A percentile compares a stretch with the other conserved stretches of the same genome.
phyloP scores from a whole-genome alignment of 2,329 filamentous ascomycete species.

The Neofusicoccum ribis region DNA sequence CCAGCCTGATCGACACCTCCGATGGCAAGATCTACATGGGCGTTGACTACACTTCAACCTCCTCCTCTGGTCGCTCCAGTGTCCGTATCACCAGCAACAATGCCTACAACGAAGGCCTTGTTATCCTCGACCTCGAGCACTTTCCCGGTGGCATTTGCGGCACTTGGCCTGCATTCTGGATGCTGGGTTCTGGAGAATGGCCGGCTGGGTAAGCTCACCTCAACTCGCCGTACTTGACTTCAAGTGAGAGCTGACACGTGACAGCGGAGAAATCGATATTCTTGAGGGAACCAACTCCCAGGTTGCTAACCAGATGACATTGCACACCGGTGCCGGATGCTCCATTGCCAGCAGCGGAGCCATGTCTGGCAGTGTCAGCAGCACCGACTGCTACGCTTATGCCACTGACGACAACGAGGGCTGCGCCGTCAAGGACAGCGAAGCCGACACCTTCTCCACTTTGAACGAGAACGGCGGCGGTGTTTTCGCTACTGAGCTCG shows the following conservation, averaged over 20 bases:
- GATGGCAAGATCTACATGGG: conserved; percentile 45
- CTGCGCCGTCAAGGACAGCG: conserved; percentile 44
- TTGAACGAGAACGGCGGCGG: conserved; percentile 53
- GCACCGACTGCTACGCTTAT: conserved; percentile 51
- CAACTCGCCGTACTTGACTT: not conserved
- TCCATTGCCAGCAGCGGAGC: conserved; percentile 40
- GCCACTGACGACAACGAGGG: conserved; percentile 41
- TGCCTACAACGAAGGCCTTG: conserved; percentile 48
- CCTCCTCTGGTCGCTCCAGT: conserved; percentile 44
- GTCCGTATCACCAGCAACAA: conserved; percentile 50
- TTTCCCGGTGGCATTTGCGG: conserved; percentile 53
- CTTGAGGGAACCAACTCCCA: conserved; percentile 50
- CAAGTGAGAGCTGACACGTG: not conserved
- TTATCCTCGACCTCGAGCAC: conserved; percentile 52
- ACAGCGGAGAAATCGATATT: conserved; percentile 50
- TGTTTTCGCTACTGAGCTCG: conserved; percentile 62
- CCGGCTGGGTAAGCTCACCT: conserved; percentile 26
- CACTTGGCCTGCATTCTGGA: conserved; percentile 49
- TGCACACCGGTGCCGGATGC: conserved; percentile 50
- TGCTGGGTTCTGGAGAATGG: conserved; percentile 37
- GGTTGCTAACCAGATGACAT: conserved; percentile 45
- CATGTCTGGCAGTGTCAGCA: conserved; percentile 52
- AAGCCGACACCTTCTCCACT: conserved; percentile 44
- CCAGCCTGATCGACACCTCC: conserved; percentile 43
- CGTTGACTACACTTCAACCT: conserved; percentile 44